Evolutionary conservation across 352 stramenopile genomes (phyloP).

Genomic region (Pythium scleroteichum): DNA sequence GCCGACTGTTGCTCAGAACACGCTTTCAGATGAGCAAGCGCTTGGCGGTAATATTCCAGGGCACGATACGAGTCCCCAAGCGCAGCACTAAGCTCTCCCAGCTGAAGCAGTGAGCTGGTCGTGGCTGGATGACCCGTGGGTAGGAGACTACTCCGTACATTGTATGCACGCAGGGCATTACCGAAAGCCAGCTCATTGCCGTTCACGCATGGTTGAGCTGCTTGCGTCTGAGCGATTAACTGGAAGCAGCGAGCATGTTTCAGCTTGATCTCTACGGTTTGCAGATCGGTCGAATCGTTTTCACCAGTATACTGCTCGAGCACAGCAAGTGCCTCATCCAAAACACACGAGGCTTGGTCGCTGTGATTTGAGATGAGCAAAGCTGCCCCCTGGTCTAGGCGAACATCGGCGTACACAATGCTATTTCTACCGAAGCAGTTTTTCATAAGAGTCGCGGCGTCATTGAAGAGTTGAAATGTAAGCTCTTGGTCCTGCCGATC

Average conservation of each 20-base stretch:
- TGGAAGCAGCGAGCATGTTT: conserved; percentile 41
- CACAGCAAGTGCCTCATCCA: conserved; percentile 55
- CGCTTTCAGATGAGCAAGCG: conserved; percentile 34
- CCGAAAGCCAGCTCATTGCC: conserved; percentile 45
- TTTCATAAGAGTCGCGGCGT: conserved; percentile 8
- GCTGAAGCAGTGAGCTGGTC: conserved; percentile 46
- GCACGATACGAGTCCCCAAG: conserved; percentile 58
- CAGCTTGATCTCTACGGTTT: conserved; percentile 14
- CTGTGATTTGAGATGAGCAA: conserved; percentile 23
- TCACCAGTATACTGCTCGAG: conserved; percentile 47
- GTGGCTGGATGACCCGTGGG: conserved; percentile 31
- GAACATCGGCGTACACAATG: conserved; percentile 50
- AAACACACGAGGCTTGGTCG: conserved; percentile 43
- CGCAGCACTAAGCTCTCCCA: conserved; percentile 39
- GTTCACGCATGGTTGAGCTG: conserved; percentile 19
- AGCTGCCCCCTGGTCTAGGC: conserved; percentile 41
- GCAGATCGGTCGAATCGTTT: conserved; percentile 12
- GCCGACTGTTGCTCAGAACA: conserved; percentile 15
- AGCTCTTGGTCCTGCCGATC: conserved; percentile 27
- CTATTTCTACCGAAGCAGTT: conserved; percentile 50
- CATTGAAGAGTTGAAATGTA: conserved; percentile 13
- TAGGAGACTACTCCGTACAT: conserved; percentile 38
- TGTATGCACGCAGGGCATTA: conserved; percentile 38
- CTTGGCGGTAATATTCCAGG: conserved; percentile 50
- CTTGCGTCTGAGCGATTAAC: conserved; percentile 31